Base-by-base conservation (phyloP, 495 filamentous ascomycete species). In the Barbatosphaeria neglecta region DNA sequence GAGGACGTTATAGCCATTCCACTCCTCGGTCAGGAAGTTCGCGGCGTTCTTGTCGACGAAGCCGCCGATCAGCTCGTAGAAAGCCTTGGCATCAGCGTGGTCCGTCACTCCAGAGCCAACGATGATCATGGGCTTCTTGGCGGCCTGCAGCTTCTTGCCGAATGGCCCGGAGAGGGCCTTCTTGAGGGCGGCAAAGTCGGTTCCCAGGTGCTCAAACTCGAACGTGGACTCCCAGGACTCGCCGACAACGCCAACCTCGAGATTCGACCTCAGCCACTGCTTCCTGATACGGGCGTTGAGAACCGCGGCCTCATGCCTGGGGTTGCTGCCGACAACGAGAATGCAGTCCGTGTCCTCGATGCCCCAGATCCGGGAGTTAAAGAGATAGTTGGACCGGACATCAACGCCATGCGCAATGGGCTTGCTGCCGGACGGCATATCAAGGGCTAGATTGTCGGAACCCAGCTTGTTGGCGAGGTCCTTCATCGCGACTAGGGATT, bases 1-100 rank as follows among this genome's bases (percentile, higher is more conserved):
- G 37, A 98, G 82, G 41, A 98, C 78, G 60, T 95, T 98, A 73
- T 89, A 98, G 46, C 90, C 92, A 65, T 95, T 90, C 88, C 93
- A 97, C 54, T 95, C 87, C 19, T 81, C 75, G 4, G 85, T 92
- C 47, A 78, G 68, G 75, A 98, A 95, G 68, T 84, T 95, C 54
- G 73, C 66, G 43, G 86, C 77, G 59, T 95, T 83, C 77, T 93
- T 95, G 48, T 95, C 89, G 41, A 97, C 81, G 56, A 95, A 98
- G 54, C 69, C 58, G 24, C 90, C 90, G 50, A 97, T 76, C 13
- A 81, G 74, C 68, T 96, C 89, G 65, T 87, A 96, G 55, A 96
- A 87, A 35, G 87, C 80, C 70, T 93, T 94, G 35, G 88, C 80
- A 57, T 97, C 92, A 11, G 77, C 53, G 65, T 96, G 88, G 62